Base-by-base conservation (phyloP, 2,329 filamentous ascomycete species). In the Cylindrodendrum hubeiense region DNA sequence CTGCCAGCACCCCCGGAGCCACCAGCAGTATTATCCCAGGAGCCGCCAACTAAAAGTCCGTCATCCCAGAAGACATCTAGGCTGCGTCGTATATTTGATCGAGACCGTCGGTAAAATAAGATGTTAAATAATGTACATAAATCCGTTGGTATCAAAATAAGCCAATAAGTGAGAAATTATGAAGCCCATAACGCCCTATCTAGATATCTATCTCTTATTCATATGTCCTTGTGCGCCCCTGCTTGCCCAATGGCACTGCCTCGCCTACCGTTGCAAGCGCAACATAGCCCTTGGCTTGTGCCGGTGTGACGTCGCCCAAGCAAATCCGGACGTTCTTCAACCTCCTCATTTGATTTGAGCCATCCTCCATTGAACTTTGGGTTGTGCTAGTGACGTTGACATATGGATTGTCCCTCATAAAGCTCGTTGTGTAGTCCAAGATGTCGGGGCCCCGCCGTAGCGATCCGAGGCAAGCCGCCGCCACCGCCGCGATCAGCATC, bases 311-410 rank as follows among this genome's bases (percentile, higher is more conserved):
- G 24, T 65, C 58, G 1, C 58, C 52, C 5, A 65, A 41, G 53
- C 47, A 65, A 19, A 63, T 17, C 6, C 21, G 13, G 10, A 49
- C 24, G 12, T 62, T 19, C 24, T 51, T 57, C n/a, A 63, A 22
- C 13, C 63, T 53, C 8, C 53, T 21, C 0, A 59, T 65, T 7
- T 50, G 22, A 26, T 62, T 52, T 2, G 30, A 24, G 2, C 62
- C 63, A 6, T 62, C 46, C 39, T 62, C 63, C 58, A 52, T 65
- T 2, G 63, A 65, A 2, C 28, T 52, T n/a, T 39, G 15, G 13
- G 22, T 22, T n/a, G 22, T 26, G 1, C 13, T 24, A 24, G 24
- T 17, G 37, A n/a, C 19, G 13, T 54, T 30, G 4, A 53, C 9
- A 13, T 65, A 62, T 2, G 62, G 57, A 5, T 41, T 51, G 28